Evolutionary conservation across 768 basidiomycete genomes (phyloP).

Genomic region (Macrolepiota dolichaula): DNA sequence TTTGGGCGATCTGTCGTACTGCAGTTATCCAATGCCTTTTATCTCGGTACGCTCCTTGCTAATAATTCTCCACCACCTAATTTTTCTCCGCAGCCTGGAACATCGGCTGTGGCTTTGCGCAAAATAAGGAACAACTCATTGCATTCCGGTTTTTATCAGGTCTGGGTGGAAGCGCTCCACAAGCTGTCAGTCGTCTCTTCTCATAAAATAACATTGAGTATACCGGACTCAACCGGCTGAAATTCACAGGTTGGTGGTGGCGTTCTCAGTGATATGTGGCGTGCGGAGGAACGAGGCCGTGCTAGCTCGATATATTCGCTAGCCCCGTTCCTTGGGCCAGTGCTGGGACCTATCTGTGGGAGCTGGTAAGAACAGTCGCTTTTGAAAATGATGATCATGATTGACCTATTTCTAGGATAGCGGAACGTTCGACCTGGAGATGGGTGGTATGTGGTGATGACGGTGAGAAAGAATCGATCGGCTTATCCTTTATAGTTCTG

Average conservation of each 20-base stretch:
- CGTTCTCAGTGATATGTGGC: constrained; percentile 58
- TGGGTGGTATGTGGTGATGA: constrained; percentile 53
- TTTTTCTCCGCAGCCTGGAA: constrained; percentile 46
- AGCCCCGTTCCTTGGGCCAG: constrained; percentile 64
- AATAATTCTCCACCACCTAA: not conserved
- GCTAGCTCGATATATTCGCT: constrained; percentile 66
- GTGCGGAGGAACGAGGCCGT: constrained; percentile 56
- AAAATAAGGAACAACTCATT: constrained; percentile 53
- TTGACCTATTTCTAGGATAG: constrained; percentile 37
- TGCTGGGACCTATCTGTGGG: constrained; percentile 59
- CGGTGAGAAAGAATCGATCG: not conserved
- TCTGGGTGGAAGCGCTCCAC: constrained; percentile 69
- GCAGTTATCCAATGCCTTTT: constrained; percentile 62
- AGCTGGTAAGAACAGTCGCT: constrained; percentile 37
- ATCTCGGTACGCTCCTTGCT: constrained; percentile 39
- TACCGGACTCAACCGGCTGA: constrained; percentile 18
- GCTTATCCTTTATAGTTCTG: constrained; percentile 45
- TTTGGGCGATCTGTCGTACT: constrained; percentile 63
- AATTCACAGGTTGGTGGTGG: constrained; percentile 54
- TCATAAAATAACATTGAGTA: constrained; percentile 24
- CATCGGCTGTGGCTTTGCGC: constrained; percentile 61
- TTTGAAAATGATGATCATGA: not conserved
- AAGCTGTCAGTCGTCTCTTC: constrained; percentile 42
- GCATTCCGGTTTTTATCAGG: constrained; percentile 70
- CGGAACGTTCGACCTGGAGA: constrained; percentile 62